Evolutionary conservation across 352 stramenopile genomes (phyloP).

Genomic region (Paralagenidium karlingii): DNA sequence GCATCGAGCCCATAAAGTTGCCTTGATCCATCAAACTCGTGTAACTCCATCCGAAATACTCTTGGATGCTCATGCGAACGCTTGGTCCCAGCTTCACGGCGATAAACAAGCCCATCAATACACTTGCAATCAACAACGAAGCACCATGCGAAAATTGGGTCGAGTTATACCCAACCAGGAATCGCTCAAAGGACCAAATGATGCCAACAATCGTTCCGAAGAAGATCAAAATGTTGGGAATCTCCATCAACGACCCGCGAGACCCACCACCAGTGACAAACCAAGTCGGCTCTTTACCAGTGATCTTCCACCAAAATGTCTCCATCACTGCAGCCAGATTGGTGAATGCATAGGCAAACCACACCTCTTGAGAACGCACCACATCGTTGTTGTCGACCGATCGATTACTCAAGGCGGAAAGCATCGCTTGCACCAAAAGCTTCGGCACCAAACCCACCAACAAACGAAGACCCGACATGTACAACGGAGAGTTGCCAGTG

Average conservation of each 20-base stretch:
- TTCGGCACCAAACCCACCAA: slow-evolving; percentile 71
- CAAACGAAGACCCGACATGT: slow-evolving; percentile 55
- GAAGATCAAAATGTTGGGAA: slow-evolving; percentile 72
- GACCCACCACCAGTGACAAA: slow-evolving; percentile 66
- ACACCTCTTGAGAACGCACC: slow-evolving; percentile 69
- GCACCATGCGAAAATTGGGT: slow-evolving; percentile 57
- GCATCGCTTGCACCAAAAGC: slow-evolving; percentile 56
- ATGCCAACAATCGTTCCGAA: slow-evolving; percentile 51
- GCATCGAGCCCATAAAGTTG: slow-evolving; percentile 67
- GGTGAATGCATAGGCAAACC: slow-evolving; percentile 77
- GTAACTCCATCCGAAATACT: slow-evolving; percentile 85
- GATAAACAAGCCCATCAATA: slow-evolving; percentile 76
- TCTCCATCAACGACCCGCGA: slow-evolving; percentile 46
- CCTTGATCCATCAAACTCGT: slow-evolving; percentile 72
- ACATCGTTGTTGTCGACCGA: slow-evolving; percentile 79
- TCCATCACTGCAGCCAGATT: slow-evolving; percentile 67
- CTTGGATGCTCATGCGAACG: slow-evolving; percentile 78
- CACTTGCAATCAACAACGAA: slow-evolving; percentile 57
- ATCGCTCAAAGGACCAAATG: slow-evolving; percentile 60
- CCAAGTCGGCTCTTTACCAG: slow-evolving; percentile 63
- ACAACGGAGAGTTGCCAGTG: slow-evolving; percentile 68
- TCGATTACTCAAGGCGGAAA: slow-evolving; percentile 69
- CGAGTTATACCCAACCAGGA: slow-evolving; percentile 67
- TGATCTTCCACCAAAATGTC: slow-evolving; percentile 75
- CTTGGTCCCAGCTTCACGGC: slow-evolving; percentile 64